Conservation (phyloP, 2,329 filamentous ascomycete genomes). For the Cordyceps pruinosa region DNA sequence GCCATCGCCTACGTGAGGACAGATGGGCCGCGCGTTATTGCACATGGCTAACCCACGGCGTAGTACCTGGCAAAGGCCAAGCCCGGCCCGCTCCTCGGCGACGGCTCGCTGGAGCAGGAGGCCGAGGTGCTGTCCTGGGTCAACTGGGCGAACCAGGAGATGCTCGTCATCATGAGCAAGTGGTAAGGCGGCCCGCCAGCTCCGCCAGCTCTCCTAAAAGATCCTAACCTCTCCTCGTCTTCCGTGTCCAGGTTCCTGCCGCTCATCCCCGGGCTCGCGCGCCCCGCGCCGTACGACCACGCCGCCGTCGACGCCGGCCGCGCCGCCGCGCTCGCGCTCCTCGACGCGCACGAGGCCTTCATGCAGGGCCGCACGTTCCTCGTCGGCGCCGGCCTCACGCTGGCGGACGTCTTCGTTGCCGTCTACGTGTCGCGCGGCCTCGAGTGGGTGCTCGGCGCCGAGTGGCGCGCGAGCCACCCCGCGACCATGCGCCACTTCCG, state of each 20-base stretch:
- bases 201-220: no score
- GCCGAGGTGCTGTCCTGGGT: conserved; percentile 9
- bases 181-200: not conserved
- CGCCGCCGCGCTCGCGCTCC: not conserved
- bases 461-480: not conserved
- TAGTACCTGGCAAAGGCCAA: conserved; percentile 2
- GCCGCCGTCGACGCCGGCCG: conserved; percentile 1
- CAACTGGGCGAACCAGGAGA: conserved; percentile 7
- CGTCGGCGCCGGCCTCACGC: not conserved
- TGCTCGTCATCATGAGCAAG: conserved; percentile 8
- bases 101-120: conserved; percentile 8
- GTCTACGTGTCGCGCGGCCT: conserved; percentile 3
- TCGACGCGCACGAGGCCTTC: not conserved
- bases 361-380: not conserved
- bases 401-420: conserved; percentile 2
- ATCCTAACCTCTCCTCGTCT: not conserved
- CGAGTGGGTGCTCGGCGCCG: not conserved
- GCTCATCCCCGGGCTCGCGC: not conserved
- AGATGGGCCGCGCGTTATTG: not conserved
- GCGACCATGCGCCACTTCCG: conserved; percentile 1
- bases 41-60: not conserved
- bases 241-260: not conserved
- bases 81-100: not conserved
- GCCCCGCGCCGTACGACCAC: conserved; percentile 6
- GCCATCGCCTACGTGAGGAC: not conserved